Conservation (phyloP, 2,329 filamentous ascomycete species). For the Orbilia blumenaviensis region DNA sequence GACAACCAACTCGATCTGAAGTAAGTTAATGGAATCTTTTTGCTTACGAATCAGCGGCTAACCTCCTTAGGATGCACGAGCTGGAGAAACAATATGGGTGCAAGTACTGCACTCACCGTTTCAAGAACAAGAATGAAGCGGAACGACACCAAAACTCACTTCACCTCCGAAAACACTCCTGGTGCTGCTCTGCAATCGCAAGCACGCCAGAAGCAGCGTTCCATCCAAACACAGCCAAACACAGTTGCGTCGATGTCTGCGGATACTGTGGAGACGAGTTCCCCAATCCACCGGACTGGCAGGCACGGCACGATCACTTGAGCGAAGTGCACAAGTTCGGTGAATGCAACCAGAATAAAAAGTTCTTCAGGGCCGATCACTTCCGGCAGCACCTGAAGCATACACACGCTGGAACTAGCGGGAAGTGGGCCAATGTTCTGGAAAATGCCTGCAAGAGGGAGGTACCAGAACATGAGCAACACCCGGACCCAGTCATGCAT, state of each 20-base stretch:
- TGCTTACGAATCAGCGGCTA: conserved; percentile 57
- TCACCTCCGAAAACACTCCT: conserved; percentile 89
- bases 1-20: conserved; percentile 82
- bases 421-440: conserved; percentile 98
- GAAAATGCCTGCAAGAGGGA: conserved; percentile 97
- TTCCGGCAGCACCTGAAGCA: conserved; percentile 98
- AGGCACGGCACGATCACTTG: conserved; percentile 83
- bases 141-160: conserved; percentile 96
- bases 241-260: conserved; percentile 79
- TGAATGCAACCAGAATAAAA: conserved; percentile 98
- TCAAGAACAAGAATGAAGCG: conserved; percentile 99
- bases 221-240: conserved; percentile 76
- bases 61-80: conserved; percentile 75
- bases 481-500: conserved; percentile 39
- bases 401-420: conserved; percentile 92
- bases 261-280: conserved; percentile 98
- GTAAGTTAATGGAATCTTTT: conserved; percentile 64
- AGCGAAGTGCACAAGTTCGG: conserved; percentile 94
- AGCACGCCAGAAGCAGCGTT: conserved; percentile 81
- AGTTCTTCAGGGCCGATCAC: conserved; percentile 96
- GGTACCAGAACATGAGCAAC: conserved; percentile 67
- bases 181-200: conserved; percentile 88
- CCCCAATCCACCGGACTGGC: conserved; percentile 85
- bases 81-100: conserved; percentile 97
- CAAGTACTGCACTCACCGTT: conserved; percentile 88